Percentiles rank a stretch among this genome's conserved stretches.
Conservation (phyloP, 2,329 filamentous ascomycete species). For the Trichoderma breve region DNA sequence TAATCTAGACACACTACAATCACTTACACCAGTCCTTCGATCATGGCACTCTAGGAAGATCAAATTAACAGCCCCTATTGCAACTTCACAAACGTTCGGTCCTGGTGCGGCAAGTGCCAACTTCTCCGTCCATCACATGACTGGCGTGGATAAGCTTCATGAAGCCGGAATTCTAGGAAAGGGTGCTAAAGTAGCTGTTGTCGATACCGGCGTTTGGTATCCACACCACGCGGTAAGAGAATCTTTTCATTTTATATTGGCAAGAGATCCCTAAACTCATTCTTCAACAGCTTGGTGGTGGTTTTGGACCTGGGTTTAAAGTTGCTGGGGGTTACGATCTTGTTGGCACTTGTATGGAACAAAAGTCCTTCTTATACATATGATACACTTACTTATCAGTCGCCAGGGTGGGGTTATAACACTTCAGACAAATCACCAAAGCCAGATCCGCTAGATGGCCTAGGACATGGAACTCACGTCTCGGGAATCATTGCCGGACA, state of each 20-base stretch:
- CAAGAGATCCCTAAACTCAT: background rate
- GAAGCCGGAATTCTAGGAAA: slow-evolving; percentile 36
- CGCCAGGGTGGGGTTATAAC: slow-evolving; percentile 30
- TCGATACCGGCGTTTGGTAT: slow-evolving; percentile 42
- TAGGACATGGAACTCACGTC: slow-evolving; percentile 29
- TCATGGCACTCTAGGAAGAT: background rate
- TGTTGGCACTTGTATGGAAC: background rate
- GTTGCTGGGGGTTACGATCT: background rate
- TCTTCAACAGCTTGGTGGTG: slow-evolving; percentile 28
- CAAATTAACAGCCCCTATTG: background rate
- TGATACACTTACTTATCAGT: background rate
- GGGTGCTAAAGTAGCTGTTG: slow-evolving; percentile 38
- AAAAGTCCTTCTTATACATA: background rate
- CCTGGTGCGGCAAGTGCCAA: slow-evolving; percentile 22
- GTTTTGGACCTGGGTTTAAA: background rate
- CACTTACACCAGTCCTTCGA: background rate
- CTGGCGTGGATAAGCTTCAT: slow-evolving; percentile 40
- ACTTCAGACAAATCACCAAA: slow-evolving; percentile 27
- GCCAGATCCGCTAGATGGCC: slow-evolving; percentile 24
- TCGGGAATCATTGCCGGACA: slow-evolving; percentile 50
- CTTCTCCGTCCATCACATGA: slow-evolving; percentile 37
- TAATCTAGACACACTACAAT: background rate
- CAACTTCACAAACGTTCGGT: background rate
- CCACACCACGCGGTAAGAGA: slow-evolving; percentile 35
- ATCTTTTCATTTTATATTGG: slow-evolving; percentile 28